Conservation (phyloP, 768 basidiomycete species). For the Pleurotus tuber-regium region DNA sequence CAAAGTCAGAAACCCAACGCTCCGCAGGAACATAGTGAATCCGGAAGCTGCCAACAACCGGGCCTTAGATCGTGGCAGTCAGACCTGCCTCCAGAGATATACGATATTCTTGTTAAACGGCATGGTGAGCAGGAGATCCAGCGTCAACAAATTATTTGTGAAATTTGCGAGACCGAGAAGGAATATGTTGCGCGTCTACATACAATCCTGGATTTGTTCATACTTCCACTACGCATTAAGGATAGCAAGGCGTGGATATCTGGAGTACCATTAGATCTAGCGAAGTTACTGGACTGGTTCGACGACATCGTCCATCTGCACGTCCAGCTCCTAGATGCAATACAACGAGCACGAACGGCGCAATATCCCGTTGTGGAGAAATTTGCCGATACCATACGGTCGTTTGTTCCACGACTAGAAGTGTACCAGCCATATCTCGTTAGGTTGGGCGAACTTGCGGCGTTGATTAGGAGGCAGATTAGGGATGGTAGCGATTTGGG, state of each 20-base stretch:
- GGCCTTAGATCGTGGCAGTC: slow-evolving; percentile 28
- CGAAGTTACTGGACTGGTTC: slow-evolving; percentile 81
- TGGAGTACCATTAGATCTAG: slow-evolving; percentile 70
- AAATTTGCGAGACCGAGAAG: slow-evolving; percentile 67
- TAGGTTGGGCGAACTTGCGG: slow-evolving; percentile 58
- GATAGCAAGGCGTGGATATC: slow-evolving; percentile 74
- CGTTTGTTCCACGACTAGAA: slow-evolving; percentile 67
- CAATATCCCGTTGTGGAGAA: slow-evolving; percentile 45
- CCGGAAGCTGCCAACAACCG: background rate
- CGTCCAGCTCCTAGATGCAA: slow-evolving; percentile 49
- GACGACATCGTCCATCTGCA: slow-evolving; percentile 86
- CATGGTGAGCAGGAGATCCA: slow-evolving; percentile 52
- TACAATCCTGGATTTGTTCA: slow-evolving; percentile 67
- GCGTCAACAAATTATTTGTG: slow-evolving; percentile 66
- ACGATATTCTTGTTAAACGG: slow-evolving; percentile 31
- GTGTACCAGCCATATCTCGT: slow-evolving; percentile 88
- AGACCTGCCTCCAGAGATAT: slow-evolving; percentile 28
- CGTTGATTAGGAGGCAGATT: slow-evolving; percentile 48
- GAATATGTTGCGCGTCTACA: slow-evolving; percentile 65
- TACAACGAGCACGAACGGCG: slow-evolving; percentile 39
- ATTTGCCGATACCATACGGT: slow-evolving; percentile 57
- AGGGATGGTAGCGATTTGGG: slow-evolving; percentile 66
- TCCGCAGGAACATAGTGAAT: background rate
- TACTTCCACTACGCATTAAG: slow-evolving; percentile 72
- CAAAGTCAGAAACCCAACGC: no score